phyloP scores from a whole-genome alignment of 2,329 filamentous ascomycete species.

The Chaetomium sp. region DNA sequence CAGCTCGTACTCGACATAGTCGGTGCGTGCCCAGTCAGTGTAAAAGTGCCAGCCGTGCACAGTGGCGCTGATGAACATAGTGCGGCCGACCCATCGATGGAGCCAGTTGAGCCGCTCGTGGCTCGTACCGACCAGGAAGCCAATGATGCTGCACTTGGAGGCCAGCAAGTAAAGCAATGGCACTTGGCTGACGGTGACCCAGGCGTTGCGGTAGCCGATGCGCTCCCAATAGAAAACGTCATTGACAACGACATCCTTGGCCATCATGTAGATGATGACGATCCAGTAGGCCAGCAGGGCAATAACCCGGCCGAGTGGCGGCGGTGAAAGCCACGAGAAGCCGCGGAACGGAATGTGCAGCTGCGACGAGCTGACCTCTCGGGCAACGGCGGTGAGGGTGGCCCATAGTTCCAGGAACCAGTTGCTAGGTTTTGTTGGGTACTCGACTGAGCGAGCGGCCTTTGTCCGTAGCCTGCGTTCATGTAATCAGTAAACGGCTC shows the following conservation, averaged over 20 bases:
- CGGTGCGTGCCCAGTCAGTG: constrained; percentile 53
- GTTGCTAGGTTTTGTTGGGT: constrained; percentile 47
- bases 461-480: constrained; percentile 42
- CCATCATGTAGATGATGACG: constrained; percentile 53
- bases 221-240: constrained; percentile 57
- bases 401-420: constrained; percentile 47
- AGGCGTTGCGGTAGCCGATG: constrained; percentile 61
- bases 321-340: constrained; percentile 52
- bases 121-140: constrained; percentile 53
- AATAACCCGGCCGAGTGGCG: constrained; percentile 50
- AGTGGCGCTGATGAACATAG: constrained; percentile 60
- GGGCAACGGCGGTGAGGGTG: constrained; percentile 49
- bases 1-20: constrained; percentile 53
- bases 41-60: constrained; percentile 67
- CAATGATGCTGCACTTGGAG: constrained; percentile 54
- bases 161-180: constrained; percentile 58
- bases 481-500: neutral
- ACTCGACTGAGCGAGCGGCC: constrained; percentile 36
- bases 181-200: constrained; percentile 59
- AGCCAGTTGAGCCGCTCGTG: constrained; percentile 68
- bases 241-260: constrained; percentile 39
- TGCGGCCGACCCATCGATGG: constrained; percentile 65
- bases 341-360: constrained; percentile 40
- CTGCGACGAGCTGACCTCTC: constrained; percentile 52
- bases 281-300: constrained; percentile 52